These are phyloP conservation scores for Talaromyces rugulosus DNA, from an alignment of 2,329 filamentous ascomycete genomes.

Conservation along the genomic window DNA sequence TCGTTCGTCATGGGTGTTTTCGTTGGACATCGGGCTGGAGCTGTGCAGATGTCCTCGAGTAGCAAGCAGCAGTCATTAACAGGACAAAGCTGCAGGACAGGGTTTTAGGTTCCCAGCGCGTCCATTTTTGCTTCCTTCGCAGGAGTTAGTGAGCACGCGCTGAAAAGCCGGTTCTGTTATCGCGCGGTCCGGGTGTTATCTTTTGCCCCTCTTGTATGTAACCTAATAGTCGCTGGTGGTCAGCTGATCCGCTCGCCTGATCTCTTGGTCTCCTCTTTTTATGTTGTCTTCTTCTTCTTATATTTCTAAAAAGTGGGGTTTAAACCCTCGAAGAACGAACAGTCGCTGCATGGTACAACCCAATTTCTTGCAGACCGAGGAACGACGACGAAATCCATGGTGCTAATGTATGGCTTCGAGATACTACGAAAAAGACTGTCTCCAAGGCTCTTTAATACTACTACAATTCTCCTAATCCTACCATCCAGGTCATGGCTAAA, in stretches of 20 bases:
- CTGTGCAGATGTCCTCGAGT: background rate
- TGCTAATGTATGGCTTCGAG: too few species aligned
- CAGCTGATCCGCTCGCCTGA: background rate
- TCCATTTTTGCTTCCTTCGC: background rate
- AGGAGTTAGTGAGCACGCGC: background rate
- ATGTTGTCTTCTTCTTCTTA: too few species aligned
- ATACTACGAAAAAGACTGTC: too few species aligned
- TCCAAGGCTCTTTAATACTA: too few species aligned
- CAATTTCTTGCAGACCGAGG: too few species aligned
- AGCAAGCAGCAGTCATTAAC: background rate
- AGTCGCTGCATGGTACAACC: too few species aligned
- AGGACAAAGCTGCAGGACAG: background rate
- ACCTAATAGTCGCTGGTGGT: background rate
- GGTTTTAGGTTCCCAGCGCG: background rate
- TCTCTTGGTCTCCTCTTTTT: background rate
- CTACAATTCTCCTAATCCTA: background rate
- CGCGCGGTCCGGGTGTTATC: background rate
- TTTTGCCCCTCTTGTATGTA: constrained; percentile 1
- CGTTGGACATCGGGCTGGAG: constrained; percentile 4
- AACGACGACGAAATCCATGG: too few species aligned
- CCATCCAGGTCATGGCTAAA: background rate
- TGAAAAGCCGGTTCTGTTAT: background rate
- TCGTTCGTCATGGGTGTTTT: constrained; percentile 4
- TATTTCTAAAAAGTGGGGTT: too few species aligned
- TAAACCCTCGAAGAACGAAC: too few species aligned